Conservation (phyloP, 2,329 filamentous ascomycete genomes). For the Periconia sp. region DNA sequence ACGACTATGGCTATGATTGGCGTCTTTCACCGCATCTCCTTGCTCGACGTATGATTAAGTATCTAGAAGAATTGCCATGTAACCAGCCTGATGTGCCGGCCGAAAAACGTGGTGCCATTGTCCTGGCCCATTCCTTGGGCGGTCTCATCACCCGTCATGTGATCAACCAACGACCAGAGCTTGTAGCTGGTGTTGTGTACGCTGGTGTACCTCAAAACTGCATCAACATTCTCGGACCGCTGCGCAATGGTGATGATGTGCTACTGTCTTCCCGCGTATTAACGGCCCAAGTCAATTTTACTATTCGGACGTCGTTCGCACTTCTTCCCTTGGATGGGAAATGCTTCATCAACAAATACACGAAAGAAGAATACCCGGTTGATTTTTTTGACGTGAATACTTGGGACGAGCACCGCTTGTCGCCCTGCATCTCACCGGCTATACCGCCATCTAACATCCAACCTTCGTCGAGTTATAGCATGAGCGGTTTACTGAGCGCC, state of each 20-base stretch:
- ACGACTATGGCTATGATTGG: constrained; percentile 97
- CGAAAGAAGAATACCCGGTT: constrained; percentile 76
- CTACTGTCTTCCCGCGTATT: constrained; percentile 85
- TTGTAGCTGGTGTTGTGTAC: constrained; percentile 84
- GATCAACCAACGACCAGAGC: constrained; percentile 79
- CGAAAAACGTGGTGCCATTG: constrained; percentile 68
- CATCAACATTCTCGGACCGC: constrained; percentile 85
- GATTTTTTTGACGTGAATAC: constrained; percentile 80
- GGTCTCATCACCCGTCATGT: constrained; percentile 86
- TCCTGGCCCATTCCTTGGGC: constrained; percentile 85
- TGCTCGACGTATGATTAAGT: constrained; percentile 70
- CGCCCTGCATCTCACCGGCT: constrained; percentile 72
- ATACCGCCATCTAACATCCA: constrained; percentile 57
- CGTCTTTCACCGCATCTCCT: constrained; percentile 78
- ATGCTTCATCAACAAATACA: constrained; percentile 83
- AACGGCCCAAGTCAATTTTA: constrained; percentile 92
- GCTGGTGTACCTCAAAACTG: constrained; percentile 83
- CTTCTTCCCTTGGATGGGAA: constrained; percentile 83
- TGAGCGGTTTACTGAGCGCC: constrained; percentile 49
- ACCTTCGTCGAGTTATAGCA: constrained; percentile 41
- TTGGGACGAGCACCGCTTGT: constrained; percentile 78
- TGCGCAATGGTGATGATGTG: constrained; percentile 91
- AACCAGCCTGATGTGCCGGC: constrained; percentile 62
- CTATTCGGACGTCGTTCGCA: constrained; percentile 80
- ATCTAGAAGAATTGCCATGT: constrained; percentile 72